Conservation (phyloP, 2,329 filamentous ascomycete species). For the Hypoxylon sp. region DNA sequence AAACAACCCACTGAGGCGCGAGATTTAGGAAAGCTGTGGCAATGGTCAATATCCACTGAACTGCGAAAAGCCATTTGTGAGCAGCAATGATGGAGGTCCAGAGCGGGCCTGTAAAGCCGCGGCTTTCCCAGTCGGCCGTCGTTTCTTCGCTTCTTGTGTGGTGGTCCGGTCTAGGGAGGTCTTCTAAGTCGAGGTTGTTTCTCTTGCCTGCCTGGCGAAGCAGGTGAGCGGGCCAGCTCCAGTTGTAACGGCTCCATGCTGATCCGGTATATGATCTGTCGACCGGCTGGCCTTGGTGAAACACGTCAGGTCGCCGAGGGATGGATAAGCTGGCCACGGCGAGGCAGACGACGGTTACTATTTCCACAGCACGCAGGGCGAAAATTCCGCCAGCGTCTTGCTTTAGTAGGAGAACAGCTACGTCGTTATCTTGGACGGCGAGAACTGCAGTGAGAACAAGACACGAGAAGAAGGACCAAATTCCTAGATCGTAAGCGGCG, state of each 20-base stretch:
- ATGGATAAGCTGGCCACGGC: conserved; percentile 61
- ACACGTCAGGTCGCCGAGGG: conserved; percentile 74
- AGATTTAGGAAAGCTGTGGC: conserved; percentile 67
- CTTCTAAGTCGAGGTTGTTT: conserved; percentile 65
- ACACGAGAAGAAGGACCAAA: conserved; percentile 59
- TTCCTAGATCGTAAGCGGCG: conserved; percentile 61
- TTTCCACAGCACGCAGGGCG: conserved; percentile 57
- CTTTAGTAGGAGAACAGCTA: conserved; percentile 48
- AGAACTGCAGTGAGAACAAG: conserved; percentile 54
- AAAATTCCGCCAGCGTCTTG: conserved; percentile 47
- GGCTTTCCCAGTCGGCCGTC: conserved; percentile 58
- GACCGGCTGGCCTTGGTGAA: conserved; percentile 63
- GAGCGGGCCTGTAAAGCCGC: conserved; percentile 58
- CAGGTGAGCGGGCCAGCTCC: conserved; percentile 67
- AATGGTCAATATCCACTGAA: conserved; percentile 67
- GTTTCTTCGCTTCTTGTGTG: conserved; percentile 59
- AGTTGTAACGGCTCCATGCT: conserved; percentile 69
- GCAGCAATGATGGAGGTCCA: conserved; percentile 67
- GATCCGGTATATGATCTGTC: conserved; percentile 70
- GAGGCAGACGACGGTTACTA: conserved; percentile 55
- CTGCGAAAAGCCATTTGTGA: conserved; percentile 62
- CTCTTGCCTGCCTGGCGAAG: conserved; percentile 64
- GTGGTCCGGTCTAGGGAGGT: conserved; percentile 69
- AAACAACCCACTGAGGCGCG: conserved; percentile 73
- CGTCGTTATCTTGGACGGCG: conserved; percentile 54